These are phyloP conservation scores for Hansenula sp. DNA, from an alignment of 1,139 yeast genomes.

Conservation along the genomic window DNA sequence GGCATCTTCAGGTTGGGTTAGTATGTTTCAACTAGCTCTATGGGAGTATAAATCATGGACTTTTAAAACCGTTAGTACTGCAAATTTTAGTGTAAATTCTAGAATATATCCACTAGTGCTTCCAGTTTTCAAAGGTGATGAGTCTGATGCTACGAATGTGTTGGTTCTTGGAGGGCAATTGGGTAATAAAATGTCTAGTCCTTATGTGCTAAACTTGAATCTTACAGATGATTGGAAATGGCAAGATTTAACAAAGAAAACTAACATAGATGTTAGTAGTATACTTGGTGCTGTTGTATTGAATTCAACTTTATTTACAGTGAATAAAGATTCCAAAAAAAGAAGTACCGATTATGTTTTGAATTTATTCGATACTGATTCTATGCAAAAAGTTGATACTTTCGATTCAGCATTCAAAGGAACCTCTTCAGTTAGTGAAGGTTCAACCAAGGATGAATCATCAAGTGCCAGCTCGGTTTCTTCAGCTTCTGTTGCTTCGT, in stretches of 20 bases:
- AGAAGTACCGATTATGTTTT: slow-evolving; percentile 19
- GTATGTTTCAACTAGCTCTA: slow-evolving; percentile 54
- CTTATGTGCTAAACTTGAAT: slow-evolving; percentile 36
- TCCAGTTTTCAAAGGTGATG: slow-evolving; percentile 32
- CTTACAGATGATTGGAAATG: slow-evolving; percentile 41
- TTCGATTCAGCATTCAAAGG: neutral
- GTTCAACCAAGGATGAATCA: neutral
- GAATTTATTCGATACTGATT: slow-evolving; percentile 25
- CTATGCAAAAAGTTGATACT: slow-evolving; percentile 18
- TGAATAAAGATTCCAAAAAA: slow-evolving; percentile 14
- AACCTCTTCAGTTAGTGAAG: no score
- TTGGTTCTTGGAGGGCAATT: slow-evolving; percentile 38
- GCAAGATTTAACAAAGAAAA: slow-evolving; percentile 20
- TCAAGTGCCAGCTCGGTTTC: neutral
- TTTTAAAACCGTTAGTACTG: slow-evolving; percentile 33
- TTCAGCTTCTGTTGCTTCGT: neutral
- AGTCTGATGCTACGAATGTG: slow-evolving; percentile 12
- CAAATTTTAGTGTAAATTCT: slow-evolving; percentile 35
- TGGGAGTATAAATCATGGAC: slow-evolving; percentile 62
- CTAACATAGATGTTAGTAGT: slow-evolving; percentile 19
- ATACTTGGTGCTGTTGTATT: slow-evolving; percentile 35
- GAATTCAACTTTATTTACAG: slow-evolving; percentile 34
- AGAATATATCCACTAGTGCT: slow-evolving; percentile 42
- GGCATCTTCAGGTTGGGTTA: slow-evolving; percentile 51
- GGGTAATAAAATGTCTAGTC: slow-evolving; percentile 33